Conservation (phyloP, 495 filamentous ascomycete genomes). For the Chaetomium cochliodes region DNA sequence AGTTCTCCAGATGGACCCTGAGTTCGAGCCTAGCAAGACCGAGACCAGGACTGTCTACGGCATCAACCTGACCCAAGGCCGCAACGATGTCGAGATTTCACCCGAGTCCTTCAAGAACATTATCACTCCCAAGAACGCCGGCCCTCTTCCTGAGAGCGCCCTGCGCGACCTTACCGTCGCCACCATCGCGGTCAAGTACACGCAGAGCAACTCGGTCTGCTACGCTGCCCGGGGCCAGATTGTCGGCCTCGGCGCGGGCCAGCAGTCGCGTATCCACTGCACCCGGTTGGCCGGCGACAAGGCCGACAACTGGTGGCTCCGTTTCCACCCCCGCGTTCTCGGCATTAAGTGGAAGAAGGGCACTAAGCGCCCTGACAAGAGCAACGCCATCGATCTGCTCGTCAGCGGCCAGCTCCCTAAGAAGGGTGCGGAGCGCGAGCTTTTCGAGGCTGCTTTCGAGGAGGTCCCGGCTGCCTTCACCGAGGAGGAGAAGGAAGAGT, state of each 20-base stretch:
- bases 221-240: conserved; percentile 94
- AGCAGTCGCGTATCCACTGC: conserved; percentile 97
- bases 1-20: conserved; percentile 88
- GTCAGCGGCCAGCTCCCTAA: conserved; percentile 85
- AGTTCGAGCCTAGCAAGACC: conserved; percentile 70
- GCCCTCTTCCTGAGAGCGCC: conserved; percentile 72
- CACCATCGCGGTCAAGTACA: conserved; percentile 96
- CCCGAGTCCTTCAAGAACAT: conserved; percentile 81
- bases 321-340: conserved; percentile 86
- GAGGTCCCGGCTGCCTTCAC: conserved; percentile 85
- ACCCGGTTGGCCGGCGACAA: conserved; percentile 98
- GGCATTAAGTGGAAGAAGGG: conserved; percentile 95
- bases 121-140: conserved; percentile 76
- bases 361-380: conserved; percentile 93
- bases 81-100: conserved; percentile 85
- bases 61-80: conserved; percentile 78
- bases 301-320: conserved; percentile 99
- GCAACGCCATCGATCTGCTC: conserved; percentile 93
- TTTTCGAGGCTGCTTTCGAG: conserved; percentile 87
- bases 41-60: conserved; percentile 89
- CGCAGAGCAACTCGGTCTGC: conserved; percentile 97
- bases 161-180: conserved; percentile 89
- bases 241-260: conserved; percentile 90
- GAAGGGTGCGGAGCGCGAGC: conserved; percentile 73
- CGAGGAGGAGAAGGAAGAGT: conserved; percentile 75